Evolutionary conservation across 2,329 filamentous ascomycete genomes (phyloP).

Genomic region (Pseudogymnoascus destructans): DNA sequence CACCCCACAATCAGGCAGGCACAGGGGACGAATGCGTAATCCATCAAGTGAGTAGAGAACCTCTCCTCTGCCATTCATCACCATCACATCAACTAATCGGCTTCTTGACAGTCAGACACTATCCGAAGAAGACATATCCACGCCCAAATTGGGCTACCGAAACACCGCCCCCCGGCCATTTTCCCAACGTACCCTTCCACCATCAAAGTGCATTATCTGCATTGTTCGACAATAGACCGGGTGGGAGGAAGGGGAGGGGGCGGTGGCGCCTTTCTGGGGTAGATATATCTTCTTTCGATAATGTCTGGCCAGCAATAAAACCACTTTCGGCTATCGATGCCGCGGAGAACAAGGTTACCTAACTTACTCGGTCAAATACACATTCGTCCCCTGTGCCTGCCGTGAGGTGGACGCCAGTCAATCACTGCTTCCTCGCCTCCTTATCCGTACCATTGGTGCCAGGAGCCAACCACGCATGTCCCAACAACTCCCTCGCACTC

Average conservation of each 20-base stretch:
- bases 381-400: not conserved
- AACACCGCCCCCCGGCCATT: too few species aligned
- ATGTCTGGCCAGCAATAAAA: not conserved
- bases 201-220: not conserved
- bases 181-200: not conserved
- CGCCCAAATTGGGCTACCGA: not conserved
- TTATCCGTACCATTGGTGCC: not conserved
- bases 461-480: slow-evolving; percentile 23
- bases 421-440: not conserved
- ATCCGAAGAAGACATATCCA: not conserved
- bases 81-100: not conserved
- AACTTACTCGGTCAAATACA: not conserved
- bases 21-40: not conserved
- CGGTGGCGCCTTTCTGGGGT: not conserved
- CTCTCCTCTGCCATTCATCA: not conserved
- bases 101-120: not conserved
- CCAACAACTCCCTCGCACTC: slow-evolving; percentile 24
- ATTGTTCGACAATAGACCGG: not conserved
- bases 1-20: not conserved
- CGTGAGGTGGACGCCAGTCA: not conserved
- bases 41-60: not conserved
- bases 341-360: not conserved
- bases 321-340: not conserved
- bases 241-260: not conserved
- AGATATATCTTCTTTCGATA: not conserved